Percentiles rank a stretch among this genome's conserved stretches.
Conservation (phyloP, 2,329 filamentous ascomycete species). For the Decorospora gaudefroyi region DNA sequence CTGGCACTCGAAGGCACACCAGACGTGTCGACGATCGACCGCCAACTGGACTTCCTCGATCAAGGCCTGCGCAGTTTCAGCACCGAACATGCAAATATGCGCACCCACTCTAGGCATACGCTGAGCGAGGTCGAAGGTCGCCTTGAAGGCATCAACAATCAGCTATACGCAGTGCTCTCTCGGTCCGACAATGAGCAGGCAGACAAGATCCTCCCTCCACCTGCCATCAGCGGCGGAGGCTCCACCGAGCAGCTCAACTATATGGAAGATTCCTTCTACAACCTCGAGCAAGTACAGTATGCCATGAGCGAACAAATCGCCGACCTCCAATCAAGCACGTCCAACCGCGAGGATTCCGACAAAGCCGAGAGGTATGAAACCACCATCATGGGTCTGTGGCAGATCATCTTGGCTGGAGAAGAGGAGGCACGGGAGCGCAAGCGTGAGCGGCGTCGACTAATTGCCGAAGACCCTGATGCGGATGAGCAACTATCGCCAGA, state of each 20-base stretch:
- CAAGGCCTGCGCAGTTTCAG: conserved; percentile 65
- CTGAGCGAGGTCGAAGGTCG: conserved; percentile 48
- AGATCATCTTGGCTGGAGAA: conserved; percentile 54
- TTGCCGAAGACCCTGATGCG: conserved; percentile 61
- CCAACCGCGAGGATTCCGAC: conserved; percentile 25
- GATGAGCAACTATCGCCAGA: conserved; percentile 65
- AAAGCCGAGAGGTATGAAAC: conserved; percentile 55
- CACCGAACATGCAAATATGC: conserved; percentile 56
- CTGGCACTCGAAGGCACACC: conserved; percentile 20
- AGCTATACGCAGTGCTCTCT: conserved; percentile 58
- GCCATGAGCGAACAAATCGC: conserved; percentile 38
- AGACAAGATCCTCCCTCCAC: conserved; percentile 61
- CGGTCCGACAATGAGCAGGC: conserved; percentile 57
- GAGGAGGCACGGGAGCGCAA: conserved; percentile 49
- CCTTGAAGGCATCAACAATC: conserved; percentile 61
- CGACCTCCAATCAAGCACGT: conserved; percentile 27
- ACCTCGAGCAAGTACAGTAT: conserved; percentile 45
- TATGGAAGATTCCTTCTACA: conserved; percentile 64
- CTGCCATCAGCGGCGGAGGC: conserved; percentile 60
- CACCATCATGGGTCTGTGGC: conserved; percentile 58
- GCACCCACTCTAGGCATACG: conserved; percentile 35
- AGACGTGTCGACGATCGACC: conserved; percentile 47
- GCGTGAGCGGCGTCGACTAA: conserved; percentile 39
- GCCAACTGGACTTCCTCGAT: conserved; percentile 73
- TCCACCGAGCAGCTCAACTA: conserved; percentile 71